Evolutionary conservation across 1,139 yeast genomes (phyloP), one percentile per base, ranked within the genome.

Genomic region (Candida sp.): DNA sequence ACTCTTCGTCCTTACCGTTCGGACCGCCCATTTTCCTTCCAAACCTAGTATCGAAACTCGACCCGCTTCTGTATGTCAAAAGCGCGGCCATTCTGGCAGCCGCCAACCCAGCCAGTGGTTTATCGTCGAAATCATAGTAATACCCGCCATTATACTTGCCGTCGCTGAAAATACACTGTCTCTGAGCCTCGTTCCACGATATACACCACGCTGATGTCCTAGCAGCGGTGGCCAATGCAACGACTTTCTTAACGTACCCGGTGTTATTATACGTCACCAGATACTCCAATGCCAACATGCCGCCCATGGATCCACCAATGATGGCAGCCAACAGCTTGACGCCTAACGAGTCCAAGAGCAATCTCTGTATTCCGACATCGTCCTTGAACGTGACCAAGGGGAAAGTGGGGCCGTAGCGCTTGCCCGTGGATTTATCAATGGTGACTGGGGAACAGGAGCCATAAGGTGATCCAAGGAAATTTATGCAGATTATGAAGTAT

Each of bases 261-360:
- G 79, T 71, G n/a, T 90, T 88, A 58, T 83, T 88, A 63, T 84
- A 88, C 2, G 88, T 85, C 63, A 80, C 69, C 9, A 78, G 75
- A 78, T 93, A 94, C 67, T 94, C 99, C 58, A 94, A 72, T 0
- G 94, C 93, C 48, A 92, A 73, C 99, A 94, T 94, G n/a, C 99
- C 99, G 37, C 99, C 99, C 99, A 94, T 94, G 30, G 98, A 93
- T 0, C 99, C 99, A 31, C 99, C 99, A 51, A 94, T 83, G 4
- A 90, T 96, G 47, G 88, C 83, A 1, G 98, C 98, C 39, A 94
- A 74, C 50, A 84, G 81, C 51, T 78, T 80, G 28, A 94, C 90
- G 0, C 89, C 91, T 48, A 94, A 71, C 28, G 90, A 91, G 56
- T 83, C 86, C 50, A 94, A 74, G 5, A 94, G 86, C 51, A 86